Evolutionary conservation across 208 protist species (phyloP).

Genomic region (Wallacemonas rigidus): DNA sequence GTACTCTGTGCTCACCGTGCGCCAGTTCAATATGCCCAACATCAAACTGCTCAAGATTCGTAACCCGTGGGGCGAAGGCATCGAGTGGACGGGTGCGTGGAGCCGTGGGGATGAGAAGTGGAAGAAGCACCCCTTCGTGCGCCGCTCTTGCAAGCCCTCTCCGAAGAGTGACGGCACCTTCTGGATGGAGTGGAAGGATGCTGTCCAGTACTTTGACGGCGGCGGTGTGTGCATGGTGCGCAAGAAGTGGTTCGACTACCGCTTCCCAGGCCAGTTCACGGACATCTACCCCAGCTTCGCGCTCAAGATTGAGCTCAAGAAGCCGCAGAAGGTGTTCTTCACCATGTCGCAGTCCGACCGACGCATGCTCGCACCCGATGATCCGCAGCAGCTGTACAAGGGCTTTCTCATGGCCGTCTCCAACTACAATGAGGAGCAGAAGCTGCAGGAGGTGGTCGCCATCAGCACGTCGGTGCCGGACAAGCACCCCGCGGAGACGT

Average conservation of each 20-base stretch:
- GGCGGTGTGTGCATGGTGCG: conserved; percentile 47
- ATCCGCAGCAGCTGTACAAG: conserved; percentile 43
- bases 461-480: conserved; percentile 29
- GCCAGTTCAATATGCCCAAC: conserved; percentile 28
- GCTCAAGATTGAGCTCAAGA: conserved; percentile 46
- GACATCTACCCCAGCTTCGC: conserved; percentile 37
- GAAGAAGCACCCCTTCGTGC: conserved; percentile 31
- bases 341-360: conserved; percentile 65
- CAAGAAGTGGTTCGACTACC: conserved; percentile 43
- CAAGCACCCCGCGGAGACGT: conserved; percentile 30
- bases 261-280: conserved; percentile 49
- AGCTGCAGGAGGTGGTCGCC: conserved; percentile 24
- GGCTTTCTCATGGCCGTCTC: conserved; percentile 50
- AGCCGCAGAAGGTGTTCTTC: conserved; percentile 36
- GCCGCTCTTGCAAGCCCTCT: conserved; percentile 27
- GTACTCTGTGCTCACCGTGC: conserved; percentile 42
- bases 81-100: conserved; percentile 49
- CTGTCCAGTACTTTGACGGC: conserved; percentile 56
- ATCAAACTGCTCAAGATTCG: conserved; percentile 47
- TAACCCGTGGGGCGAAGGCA: conserved; percentile 32
- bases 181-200: conserved; percentile 68
- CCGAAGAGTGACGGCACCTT: conserved; percentile 47
- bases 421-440: conserved; percentile 16
- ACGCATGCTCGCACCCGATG: conserved; percentile 34
- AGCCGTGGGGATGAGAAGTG: conserved; percentile 34